Evolutionary conservation across 2,329 filamentous ascomycete genomes (phyloP).

Genomic region (Aspergillus piperis): DNA sequence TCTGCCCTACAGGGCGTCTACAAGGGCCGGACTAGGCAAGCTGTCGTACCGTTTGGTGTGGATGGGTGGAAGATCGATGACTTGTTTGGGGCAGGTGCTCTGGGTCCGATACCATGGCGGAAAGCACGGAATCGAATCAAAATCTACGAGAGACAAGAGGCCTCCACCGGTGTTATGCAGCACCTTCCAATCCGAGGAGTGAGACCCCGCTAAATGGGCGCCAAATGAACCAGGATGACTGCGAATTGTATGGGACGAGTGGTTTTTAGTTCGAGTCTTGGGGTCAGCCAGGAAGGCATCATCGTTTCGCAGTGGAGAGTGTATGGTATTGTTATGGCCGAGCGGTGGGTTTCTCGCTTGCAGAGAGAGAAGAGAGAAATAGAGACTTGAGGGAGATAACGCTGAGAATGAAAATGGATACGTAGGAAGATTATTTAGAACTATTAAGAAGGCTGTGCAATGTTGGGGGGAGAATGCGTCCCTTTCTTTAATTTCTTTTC

Average conservation of each 20-base stretch:
- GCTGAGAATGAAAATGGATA: not conserved
- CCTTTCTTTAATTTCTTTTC: not conserved
- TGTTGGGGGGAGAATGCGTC: not conserved
- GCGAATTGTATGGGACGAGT: not conserved
- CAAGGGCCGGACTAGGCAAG: not conserved
- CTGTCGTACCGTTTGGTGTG: not conserved
- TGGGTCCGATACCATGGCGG: not conserved
- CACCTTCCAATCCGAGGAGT: not conserved
- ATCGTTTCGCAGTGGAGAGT: constrained; percentile 14
- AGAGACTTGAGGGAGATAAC: not conserved
- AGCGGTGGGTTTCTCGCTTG: not conserved
- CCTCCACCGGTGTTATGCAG: not conserved
- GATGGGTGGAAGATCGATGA: not conserved
- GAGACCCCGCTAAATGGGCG: not conserved
- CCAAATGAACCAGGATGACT: not conserved
- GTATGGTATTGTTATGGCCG: constrained; percentile 2
- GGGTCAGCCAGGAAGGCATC: constrained; percentile 10
- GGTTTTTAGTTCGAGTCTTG: constrained; percentile 4
- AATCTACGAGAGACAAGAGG: not conserved
- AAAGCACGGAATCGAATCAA: not conserved
- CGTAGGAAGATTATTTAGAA: not conserved
- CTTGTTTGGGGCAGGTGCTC: not conserved
- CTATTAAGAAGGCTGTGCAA: not conserved
- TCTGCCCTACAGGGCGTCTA: constrained; percentile 7
- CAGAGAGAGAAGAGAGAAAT: not conserved